Conservation (phyloP, 1,284 basidiomycete species). For the Phaffia rhodozyma region DNA sequence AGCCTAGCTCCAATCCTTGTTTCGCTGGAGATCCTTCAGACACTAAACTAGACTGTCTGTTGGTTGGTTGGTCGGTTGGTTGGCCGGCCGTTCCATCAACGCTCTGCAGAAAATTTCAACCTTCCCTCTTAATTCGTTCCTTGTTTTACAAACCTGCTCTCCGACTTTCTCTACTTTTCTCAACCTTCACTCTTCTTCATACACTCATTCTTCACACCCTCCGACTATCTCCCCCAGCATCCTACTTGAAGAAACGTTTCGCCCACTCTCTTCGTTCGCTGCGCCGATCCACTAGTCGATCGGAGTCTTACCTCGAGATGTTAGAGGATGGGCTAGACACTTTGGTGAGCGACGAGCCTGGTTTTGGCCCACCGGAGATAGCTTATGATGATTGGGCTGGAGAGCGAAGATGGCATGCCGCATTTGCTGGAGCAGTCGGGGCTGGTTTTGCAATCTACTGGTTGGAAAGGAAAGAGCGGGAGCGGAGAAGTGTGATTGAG, state of each 20-base stretch:
- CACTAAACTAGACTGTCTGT: no score
- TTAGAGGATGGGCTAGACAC: conserved; percentile 26
- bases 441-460: conserved; percentile 63
- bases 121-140: conserved; percentile 14
- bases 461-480: conserved; percentile 53
- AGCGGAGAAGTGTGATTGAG: conserved; percentile 34
- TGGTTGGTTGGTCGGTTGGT: no score
- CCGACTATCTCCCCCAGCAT: conserved; percentile 56
- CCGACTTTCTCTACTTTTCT: conserved; percentile 32
- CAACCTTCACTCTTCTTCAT: conserved; percentile 66
- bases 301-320: conserved; percentile 20
- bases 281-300: conserved; percentile 9
- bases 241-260: conserved; percentile 31
- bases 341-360: conserved; percentile 26
- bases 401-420: conserved; percentile 66
- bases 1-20: no score
- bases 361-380: conserved; percentile 17
- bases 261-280: conserved; percentile 21
- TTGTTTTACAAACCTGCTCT: conserved; percentile 8
- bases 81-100: no score
- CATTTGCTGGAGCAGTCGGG: conserved; percentile 69
- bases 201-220: conserved; percentile 71
- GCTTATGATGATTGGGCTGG: conserved; percentile 45
- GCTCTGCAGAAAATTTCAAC: no score
- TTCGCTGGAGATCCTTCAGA: no score